Evolutionary conservation across 352 stramenopile genomes (phyloP).

Genomic region (Globisporangium iwayamae): DNA sequence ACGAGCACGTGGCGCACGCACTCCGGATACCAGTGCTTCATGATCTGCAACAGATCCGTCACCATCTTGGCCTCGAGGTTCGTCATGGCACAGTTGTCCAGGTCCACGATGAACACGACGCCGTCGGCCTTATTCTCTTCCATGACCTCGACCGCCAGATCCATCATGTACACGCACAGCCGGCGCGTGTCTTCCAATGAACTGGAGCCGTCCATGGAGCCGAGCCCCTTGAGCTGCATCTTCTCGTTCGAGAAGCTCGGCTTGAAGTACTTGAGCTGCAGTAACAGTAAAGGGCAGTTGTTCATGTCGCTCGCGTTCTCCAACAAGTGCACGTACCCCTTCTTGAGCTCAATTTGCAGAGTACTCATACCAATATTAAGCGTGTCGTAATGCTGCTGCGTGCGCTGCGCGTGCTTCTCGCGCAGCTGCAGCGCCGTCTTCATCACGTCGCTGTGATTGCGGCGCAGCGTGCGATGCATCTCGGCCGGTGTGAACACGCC

Average conservation of each 20-base stretch:
- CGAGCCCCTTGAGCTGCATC: constrained; percentile 51
- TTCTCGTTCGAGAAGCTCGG: constrained; percentile 55
- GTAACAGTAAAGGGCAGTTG: constrained; percentile 53
- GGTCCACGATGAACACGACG: constrained; percentile 65
- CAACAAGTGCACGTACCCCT: constrained; percentile 73
- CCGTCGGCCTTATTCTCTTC: constrained; percentile 60
- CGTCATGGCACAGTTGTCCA: constrained; percentile 40
- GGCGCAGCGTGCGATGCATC: constrained; percentile 55
- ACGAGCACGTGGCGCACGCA: constrained; percentile 57
- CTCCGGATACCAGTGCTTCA: constrained; percentile 65
- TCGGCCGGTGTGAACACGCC: constrained; percentile 50
- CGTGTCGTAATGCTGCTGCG: constrained; percentile 40
- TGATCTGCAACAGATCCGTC: constrained; percentile 54
- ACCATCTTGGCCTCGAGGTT: constrained; percentile 65
- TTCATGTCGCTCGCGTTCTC: constrained; percentile 46
- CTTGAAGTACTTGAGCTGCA: constrained; percentile 64
- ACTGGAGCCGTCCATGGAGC: constrained; percentile 52
- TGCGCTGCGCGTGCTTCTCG: constrained; percentile 58
- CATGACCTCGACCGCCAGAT: constrained; percentile 68
- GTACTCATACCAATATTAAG: constrained; percentile 59
- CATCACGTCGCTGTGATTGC: constrained; percentile 68
- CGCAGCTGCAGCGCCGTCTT: constrained; percentile 61
- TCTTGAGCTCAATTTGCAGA: constrained; percentile 65
- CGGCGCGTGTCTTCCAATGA: constrained; percentile 63
- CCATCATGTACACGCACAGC: constrained; percentile 75